These are phyloP conservation scores for Psilocybe sp. DNA, from an alignment of 768 basidiomycete genomes.

Conservation along the genomic window DNA sequence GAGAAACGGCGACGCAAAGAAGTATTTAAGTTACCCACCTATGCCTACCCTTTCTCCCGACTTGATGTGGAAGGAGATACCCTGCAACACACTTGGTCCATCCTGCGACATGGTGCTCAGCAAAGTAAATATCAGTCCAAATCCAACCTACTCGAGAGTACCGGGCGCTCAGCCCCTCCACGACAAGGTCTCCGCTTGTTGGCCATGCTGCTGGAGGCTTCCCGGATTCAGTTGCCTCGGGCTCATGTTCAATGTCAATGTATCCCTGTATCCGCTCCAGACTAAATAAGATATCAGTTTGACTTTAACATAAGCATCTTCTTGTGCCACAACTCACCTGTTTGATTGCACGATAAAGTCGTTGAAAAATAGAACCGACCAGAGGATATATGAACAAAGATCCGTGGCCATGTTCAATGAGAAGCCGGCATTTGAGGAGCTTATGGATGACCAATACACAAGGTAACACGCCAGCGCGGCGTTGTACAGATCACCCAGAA, in stretches of 20 bases:
- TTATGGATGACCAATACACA: slow-evolving; percentile 38
- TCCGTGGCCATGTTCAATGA: slow-evolving; percentile 57
- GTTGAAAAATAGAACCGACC: slow-evolving; percentile 41
- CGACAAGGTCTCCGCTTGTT: slow-evolving; percentile 49
- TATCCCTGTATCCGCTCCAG: slow-evolving; percentile 72
- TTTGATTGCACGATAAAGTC: slow-evolving; percentile 39
- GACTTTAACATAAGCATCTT: background rate
- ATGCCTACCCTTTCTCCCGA: slow-evolving; percentile 58
- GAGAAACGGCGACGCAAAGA: background rate
- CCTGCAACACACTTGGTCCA: slow-evolving; percentile 45
- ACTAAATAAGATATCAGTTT: slow-evolving; percentile 16
- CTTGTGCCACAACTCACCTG: slow-evolving; percentile 14
- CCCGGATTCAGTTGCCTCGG: slow-evolving; percentile 33
- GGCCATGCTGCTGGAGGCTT: slow-evolving; percentile 69
- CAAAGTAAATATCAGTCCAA: slow-evolving; percentile 15
- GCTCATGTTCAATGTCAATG: slow-evolving; percentile 59
- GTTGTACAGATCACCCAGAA: slow-evolving; percentile 54
- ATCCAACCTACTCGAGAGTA: slow-evolving; percentile 38
- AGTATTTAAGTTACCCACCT: slow-evolving; percentile 13
- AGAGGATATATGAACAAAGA: slow-evolving; percentile 56
- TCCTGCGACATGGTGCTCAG: slow-evolving; percentile 11
- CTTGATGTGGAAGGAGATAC: slow-evolving; percentile 48
- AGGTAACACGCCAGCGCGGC: slow-evolving; percentile 55
- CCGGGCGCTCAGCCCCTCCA: slow-evolving; percentile 51
- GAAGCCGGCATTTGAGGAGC: slow-evolving; percentile 47